These are phyloP conservation scores for Amaranthus tricolor DNA, from an alignment of 179 eudicot genomes.

Conservation along the genomic window DNA sequence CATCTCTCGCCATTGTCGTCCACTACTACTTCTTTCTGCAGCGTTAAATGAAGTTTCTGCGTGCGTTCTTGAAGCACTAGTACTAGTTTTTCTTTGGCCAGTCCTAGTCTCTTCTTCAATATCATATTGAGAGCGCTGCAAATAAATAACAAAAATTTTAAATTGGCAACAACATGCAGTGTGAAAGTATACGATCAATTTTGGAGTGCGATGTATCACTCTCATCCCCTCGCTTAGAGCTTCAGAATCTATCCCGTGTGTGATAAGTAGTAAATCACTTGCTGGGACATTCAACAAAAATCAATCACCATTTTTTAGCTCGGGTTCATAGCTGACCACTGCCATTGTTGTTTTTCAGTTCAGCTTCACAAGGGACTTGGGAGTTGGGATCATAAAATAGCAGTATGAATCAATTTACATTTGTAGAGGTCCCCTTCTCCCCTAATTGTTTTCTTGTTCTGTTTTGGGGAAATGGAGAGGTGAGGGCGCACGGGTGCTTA, in stretches of 20 bases:
- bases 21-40: slow-evolving; percentile 41
- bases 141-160: background rate
- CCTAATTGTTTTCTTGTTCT: too few species aligned
- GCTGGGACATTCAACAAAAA: background rate
- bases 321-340: too few species aligned
- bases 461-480: too few species aligned
- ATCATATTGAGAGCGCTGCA: slow-evolving; percentile 60
- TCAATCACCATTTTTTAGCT: background rate
- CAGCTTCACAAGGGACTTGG: background rate
- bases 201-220: background rate
- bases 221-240: too few species aligned
- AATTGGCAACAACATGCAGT: background rate
- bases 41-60: slow-evolving; percentile 40
- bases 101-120: slow-evolving; percentile 65
- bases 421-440: too few species aligned
- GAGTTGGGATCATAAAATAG: background rate
- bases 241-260: background rate
- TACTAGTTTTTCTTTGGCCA: slow-evolving; percentile 36
- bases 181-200: background rate
- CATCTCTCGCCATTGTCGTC: slow-evolving; percentile 57
- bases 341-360: background rate
- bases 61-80: slow-evolving; percentile 38
- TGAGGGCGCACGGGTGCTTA: too few species aligned
- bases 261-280: background rate
- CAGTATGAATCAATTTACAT: too few species aligned